Evolutionary conservation across 2,329 filamentous ascomycete species (phyloP).

Genomic region (Tolypocladium tundrense): DNA sequence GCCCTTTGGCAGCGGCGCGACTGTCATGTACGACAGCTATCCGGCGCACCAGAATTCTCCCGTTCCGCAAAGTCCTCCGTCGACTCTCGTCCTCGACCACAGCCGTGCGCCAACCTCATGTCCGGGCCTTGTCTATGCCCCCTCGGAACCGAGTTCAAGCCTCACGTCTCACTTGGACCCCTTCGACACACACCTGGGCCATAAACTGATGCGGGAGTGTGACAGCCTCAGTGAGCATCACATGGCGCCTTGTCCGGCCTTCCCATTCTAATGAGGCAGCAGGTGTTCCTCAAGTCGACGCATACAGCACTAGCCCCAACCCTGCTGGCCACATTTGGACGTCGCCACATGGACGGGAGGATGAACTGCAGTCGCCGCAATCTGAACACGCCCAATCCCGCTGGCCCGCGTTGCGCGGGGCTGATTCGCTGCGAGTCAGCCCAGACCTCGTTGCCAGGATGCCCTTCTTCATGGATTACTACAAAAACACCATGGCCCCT

Average conservation of each 20-base stretch:
- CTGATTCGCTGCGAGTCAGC: constrained; percentile 40
- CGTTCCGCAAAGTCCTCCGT: constrained; percentile 44
- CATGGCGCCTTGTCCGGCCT: constrained; percentile 22
- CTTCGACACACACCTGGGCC: constrained; percentile 44
- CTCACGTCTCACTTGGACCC: constrained; percentile 49
- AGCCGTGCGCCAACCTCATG: constrained; percentile 47
- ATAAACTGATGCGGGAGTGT: constrained; percentile 43
- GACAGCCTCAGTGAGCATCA: constrained; percentile 43
- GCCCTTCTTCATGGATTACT: constrained; percentile 86
- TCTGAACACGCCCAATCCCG: constrained; percentile 34
- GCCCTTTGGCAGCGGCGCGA: constrained; percentile 44
- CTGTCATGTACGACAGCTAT: constrained; percentile 48
- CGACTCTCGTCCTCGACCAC: constrained; percentile 45
- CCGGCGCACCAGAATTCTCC: constrained; percentile 38
- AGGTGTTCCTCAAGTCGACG: constrained; percentile 43
- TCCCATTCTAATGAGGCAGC: constrained; percentile 26
- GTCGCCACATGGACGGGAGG: constrained; percentile 26
- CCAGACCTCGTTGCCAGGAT: constrained; percentile 63
- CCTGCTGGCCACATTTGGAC: constrained; percentile 39
- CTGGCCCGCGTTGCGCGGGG: constrained; percentile 37
- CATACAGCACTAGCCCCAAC: constrained; percentile 39
- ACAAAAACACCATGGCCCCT: constrained; percentile 83
- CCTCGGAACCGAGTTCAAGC: constrained; percentile 50
- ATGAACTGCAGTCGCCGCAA: constrained; percentile 33
- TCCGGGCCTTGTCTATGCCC: constrained; percentile 50